phyloP scores from a whole-genome alignment of 768 basidiomycete genomes.

The Hemileccinum rubropunctum region DNA sequence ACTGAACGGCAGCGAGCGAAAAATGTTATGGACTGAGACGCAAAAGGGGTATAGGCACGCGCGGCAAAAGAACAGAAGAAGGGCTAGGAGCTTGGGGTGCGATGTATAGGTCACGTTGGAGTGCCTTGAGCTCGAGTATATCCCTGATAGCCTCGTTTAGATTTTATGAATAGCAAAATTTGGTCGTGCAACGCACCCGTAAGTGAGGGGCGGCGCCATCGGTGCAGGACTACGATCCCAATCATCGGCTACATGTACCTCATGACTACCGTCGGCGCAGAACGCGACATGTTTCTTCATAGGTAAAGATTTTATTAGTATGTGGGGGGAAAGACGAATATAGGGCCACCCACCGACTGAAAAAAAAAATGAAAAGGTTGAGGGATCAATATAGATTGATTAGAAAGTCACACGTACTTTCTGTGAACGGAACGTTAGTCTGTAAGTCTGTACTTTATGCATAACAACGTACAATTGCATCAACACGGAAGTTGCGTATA shows the following conservation, averaged over 20 bases:
- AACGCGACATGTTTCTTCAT: conserved; percentile 61
- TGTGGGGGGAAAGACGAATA: neutral
- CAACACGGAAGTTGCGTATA: conserved; percentile 25
- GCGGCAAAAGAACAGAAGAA: conserved; percentile 42
- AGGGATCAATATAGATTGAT: neutral
- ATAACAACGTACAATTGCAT: conserved; percentile 16
- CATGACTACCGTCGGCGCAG: conserved; percentile 49
- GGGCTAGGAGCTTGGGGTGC: conserved; percentile 49
- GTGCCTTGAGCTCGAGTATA: conserved; percentile 65
- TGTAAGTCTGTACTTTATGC: too few relatives aligned
- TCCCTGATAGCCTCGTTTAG: conserved; percentile 39
- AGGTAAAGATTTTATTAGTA: neutral
- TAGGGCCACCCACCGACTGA: conserved; percentile 12
- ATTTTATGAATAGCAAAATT: neutral
- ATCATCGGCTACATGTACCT: conserved; percentile 67
- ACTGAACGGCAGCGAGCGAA: too few relatives aligned
- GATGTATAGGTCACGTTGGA: conserved; percentile 60
- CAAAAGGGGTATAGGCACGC: conserved; percentile 62
- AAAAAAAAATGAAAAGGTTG: neutral
- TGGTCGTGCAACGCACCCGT: conserved; percentile 52
- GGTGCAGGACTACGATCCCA: conserved; percentile 78
- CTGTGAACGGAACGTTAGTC: conserved; percentile 8
- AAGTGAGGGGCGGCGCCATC: conserved; percentile 58
- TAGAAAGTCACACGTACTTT: conserved; percentile 12
- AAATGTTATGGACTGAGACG: conserved; percentile 43